Evolutionary conservation across 2,329 filamentous ascomycete species (phyloP).

Genomic region (Microcyclosporella mali): DNA sequence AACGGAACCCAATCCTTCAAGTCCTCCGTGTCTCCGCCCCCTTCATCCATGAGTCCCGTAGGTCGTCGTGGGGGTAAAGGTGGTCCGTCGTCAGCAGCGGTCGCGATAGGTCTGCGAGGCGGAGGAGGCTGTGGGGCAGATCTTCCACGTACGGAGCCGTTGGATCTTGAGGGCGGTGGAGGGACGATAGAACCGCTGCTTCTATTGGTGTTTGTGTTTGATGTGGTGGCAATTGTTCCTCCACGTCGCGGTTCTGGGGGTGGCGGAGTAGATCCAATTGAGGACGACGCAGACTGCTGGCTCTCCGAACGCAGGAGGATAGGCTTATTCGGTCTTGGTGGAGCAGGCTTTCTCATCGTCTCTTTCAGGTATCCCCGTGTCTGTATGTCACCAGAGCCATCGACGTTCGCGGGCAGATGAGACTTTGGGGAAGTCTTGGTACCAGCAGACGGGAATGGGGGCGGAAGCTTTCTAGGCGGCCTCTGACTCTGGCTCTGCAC

Average conservation of each 20-base stretch:
- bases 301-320: slow-evolving; percentile 25
- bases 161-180: slow-evolving; percentile 10
- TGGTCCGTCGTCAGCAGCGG: slow-evolving; percentile 15
- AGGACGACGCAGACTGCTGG: slow-evolving; percentile 13
- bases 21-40: slow-evolving; percentile 19
- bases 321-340: slow-evolving; percentile 32
- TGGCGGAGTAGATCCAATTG: slow-evolving; percentile 16
- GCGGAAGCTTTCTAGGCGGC: slow-evolving; percentile 16
- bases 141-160: slow-evolving; percentile 3
- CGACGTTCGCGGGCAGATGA: slow-evolving; percentile 6
- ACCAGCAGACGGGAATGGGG: slow-evolving; percentile 6
- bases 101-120: slow-evolving; percentile 14
- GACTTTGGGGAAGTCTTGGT: slow-evolving; percentile 3
- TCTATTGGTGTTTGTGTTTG: slow-evolving; percentile 5
- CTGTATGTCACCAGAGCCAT: slow-evolving; percentile 7
- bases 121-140: slow-evolving; percentile 17
- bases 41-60: slow-evolving; percentile 28
- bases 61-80: slow-evolving; percentile 22
- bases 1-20: slow-evolving; percentile 29
- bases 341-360: slow-evolving; percentile 31
- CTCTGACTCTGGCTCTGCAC: slow-evolving; percentile 4
- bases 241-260: slow-evolving; percentile 19
- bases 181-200: slow-evolving; percentile 9
- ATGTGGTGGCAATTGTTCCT: slow-evolving; percentile 7
- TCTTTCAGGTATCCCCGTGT: slow-evolving; percentile 18